phyloP scores from a whole-genome alignment of 129 eudicot species.

The Centrapalus pauciflorus region DNA sequence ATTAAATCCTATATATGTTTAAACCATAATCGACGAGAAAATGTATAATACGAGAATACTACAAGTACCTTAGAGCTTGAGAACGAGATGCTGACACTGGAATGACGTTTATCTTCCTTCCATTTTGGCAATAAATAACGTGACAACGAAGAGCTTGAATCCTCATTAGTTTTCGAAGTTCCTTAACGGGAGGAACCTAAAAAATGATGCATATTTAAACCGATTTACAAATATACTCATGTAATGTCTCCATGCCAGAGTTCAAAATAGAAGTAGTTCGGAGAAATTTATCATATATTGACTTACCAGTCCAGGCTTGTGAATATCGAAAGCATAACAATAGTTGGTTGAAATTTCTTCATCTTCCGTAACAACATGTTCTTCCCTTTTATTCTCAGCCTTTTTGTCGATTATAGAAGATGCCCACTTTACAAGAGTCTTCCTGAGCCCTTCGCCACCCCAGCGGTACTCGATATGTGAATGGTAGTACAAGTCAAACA shows the following conservation, averaged over 20 bases:
- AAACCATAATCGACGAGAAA: neutral
- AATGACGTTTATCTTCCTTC: conserved; percentile 75
- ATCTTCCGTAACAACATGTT: conserved; percentile 78
- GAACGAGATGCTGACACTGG: conserved; percentile 95
- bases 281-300: conserved; percentile 8
- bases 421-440: conserved; percentile 92
- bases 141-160: conserved; percentile 98
- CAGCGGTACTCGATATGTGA: conserved; percentile 96
- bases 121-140: conserved; percentile 80
- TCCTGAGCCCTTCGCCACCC: conserved; percentile 99
- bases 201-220: conserved; percentile 6
- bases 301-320: conserved; percentile 68
- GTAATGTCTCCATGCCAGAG: too few species aligned
- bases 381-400: conserved; percentile 50
- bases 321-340: conserved; percentile 83
- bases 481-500: conserved; percentile 84
- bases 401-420: conserved; percentile 50
- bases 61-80: conserved; percentile 83
- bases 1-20: neutral
- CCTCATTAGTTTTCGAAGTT: conserved; percentile 79
- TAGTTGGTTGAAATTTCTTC: conserved; percentile 81
- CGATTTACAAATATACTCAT: neutral
- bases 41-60: neutral
- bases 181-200: conserved; percentile 91
- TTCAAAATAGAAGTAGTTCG: neutral